Percentiles rank a stretch among this genome's conserved stretches.
Evolutionary conservation across 768 basidiomycete genomes (phyloP).

Genomic region (Leccinum ochraceum): DNA sequence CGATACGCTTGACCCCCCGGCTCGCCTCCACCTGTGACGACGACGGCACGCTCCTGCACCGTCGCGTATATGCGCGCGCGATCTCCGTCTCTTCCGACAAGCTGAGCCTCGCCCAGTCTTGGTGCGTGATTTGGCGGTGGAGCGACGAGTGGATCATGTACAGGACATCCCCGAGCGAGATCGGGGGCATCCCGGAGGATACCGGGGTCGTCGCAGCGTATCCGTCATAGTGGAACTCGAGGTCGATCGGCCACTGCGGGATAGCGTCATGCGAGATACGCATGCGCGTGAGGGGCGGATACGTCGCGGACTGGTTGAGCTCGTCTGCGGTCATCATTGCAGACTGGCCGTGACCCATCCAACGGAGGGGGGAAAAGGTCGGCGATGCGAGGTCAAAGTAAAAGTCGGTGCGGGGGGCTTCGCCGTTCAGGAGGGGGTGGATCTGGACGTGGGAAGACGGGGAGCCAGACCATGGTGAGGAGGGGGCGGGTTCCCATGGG

Average conservation of each 20-base stretch:
- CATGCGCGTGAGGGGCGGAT: conserved; percentile 53
- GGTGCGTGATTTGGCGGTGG: conserved; percentile 41
- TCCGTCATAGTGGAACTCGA: conserved; percentile 40
- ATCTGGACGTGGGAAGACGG: conserved; percentile 30
- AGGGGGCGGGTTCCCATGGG: conserved; percentile 23
- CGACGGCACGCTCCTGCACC: conserved; percentile 33
- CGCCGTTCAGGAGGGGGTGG: conserved; percentile 47
- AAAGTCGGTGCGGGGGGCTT: conserved; percentile 45
- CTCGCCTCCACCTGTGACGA: conserved; percentile 34
- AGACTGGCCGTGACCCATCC: conserved; percentile 41
- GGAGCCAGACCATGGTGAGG: conserved; percentile 21
- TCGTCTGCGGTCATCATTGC: conserved; percentile 44
- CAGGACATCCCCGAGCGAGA: conserved; percentile 62
- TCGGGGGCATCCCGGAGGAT: conserved; percentile 34
- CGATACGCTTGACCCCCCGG: conserved; percentile 41
- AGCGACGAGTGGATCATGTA: conserved; percentile 49
- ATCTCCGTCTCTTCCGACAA: conserved; percentile 30
- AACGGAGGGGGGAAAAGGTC: conserved; percentile 44
- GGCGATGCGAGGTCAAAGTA: conserved; percentile 57
- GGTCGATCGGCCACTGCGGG: conserved; percentile 61
- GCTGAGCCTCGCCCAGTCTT: conserved; percentile 36
- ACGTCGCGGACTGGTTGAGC: conserved; percentile 52
- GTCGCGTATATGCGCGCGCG: conserved; percentile 39
- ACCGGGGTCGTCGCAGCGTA: conserved; percentile 22
- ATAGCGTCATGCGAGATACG: conserved; percentile 58